phyloP scores from a whole-genome alignment of 768 basidiomycete genomes.

The Holtermannia corniformis region DNA sequence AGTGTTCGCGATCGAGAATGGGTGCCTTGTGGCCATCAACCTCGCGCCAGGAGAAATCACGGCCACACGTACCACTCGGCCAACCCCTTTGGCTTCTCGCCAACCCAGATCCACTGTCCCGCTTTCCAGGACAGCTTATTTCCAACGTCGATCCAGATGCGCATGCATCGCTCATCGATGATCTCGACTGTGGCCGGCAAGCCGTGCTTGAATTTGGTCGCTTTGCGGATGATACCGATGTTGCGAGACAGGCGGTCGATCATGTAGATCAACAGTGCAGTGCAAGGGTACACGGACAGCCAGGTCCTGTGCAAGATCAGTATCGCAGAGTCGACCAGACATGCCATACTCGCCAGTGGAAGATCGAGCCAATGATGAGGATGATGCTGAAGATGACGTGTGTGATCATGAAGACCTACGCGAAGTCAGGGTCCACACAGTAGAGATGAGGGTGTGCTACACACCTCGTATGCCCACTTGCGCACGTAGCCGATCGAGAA shows the following conservation, averaged over 20 bases:
- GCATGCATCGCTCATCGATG: conserved; percentile 5
- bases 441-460: too few species aligned
- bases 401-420: not conserved
- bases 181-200: not conserved
- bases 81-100: not conserved
- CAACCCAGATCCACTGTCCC: conserved; percentile 5
- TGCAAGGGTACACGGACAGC: not conserved
- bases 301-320: not conserved
- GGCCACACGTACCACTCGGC: conserved; percentile 1
- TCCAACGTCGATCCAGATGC: not conserved
- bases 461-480: not conserved
- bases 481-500: not conserved
- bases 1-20: conserved; percentile 33
- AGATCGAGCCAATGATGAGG: not conserved
- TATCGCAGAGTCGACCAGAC: not conserved
- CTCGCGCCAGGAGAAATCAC: too few species aligned
- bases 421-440: too few species aligned
- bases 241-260: not conserved
- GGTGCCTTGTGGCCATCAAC: conserved; percentile 14
- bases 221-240: not conserved
- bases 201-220: not conserved
- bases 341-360: not conserved
- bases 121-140: not conserved
- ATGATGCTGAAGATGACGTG: not conserved
- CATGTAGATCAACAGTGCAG: not conserved